Percentiles rank a stretch among this genome's conserved stretches.
phyloP scores from a whole-genome alignment of 805 yeast genomes.

The Geotrichum ghanense region DNA sequence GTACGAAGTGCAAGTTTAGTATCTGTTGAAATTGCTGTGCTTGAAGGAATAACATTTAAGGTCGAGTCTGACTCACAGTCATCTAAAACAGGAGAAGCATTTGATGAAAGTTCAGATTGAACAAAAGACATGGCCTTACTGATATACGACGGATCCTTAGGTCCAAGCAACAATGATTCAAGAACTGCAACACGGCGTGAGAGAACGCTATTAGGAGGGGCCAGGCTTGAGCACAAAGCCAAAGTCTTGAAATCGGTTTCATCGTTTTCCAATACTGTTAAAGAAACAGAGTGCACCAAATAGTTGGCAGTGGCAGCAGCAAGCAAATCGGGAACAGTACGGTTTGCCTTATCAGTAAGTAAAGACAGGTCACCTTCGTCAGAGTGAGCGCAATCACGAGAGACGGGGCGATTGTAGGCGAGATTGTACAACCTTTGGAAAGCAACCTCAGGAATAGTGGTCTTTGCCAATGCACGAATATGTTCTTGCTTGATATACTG shows the following conservation, averaged over 20 bases:
- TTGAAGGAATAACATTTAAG: slow-evolving; percentile 3
- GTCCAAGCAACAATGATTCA: slow-evolving; percentile 19
- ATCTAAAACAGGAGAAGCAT: not conserved
- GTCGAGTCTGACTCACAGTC: not conserved
- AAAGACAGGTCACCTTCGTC: slow-evolving; percentile 1
- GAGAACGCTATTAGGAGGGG: slow-evolving; percentile 20
- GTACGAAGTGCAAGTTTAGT: slow-evolving; percentile 18
- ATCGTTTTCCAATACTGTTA: not conserved
- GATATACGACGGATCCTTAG: slow-evolving; percentile 14
- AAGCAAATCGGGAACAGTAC: not conserved
- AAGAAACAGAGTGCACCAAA: not conserved
- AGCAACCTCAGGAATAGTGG: not conserved
- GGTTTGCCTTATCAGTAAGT: not conserved
- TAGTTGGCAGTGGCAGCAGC: not conserved
- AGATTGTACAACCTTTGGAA: slow-evolving; percentile 1
- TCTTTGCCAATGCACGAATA: not conserved
- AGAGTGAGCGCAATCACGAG: not conserved
- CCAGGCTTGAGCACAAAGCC: slow-evolving; percentile 15
- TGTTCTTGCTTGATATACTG: not conserved
- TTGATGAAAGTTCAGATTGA: slow-evolving; percentile 4
- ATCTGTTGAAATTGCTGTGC: slow-evolving; percentile 3
- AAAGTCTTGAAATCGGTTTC: slow-evolving; percentile 1
- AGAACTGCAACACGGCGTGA: slow-evolving; percentile 20
- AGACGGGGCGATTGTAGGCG: slow-evolving; percentile 1
- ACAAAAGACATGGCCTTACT: slow-evolving; percentile 16